Evolutionary conservation across 2,329 filamentous ascomycete species (phyloP).

Genomic region (Stagonosporopsis cucurbitacearum): DNA sequence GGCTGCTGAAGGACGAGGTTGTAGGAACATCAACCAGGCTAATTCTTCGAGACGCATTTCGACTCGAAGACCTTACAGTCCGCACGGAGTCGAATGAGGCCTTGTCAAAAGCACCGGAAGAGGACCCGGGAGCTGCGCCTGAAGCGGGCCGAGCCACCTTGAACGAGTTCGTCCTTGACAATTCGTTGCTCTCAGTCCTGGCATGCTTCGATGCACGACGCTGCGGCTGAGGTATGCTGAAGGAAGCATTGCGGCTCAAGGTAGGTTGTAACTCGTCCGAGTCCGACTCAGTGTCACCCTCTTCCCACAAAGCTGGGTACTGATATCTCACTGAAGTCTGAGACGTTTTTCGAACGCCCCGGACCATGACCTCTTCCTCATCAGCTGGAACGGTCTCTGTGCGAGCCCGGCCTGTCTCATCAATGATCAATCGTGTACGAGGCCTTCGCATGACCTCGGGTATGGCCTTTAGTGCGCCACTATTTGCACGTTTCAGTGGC

Average conservation of each 20-base stretch:
- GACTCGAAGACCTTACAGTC: slow-evolving; percentile 29
- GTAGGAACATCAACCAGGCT: slow-evolving; percentile 45
- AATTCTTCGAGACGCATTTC: slow-evolving; percentile 37
- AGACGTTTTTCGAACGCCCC: slow-evolving; percentile 28
- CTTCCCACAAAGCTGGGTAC: slow-evolving; percentile 55
- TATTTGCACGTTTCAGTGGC: slow-evolving; percentile 54
- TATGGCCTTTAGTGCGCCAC: slow-evolving; percentile 53
- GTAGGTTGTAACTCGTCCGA: slow-evolving; percentile 41
- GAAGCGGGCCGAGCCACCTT: slow-evolving; percentile 45
- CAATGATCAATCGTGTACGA: slow-evolving; percentile 55
- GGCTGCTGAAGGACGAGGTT: slow-evolving; percentile 26
- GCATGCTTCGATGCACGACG: slow-evolving; percentile 47
- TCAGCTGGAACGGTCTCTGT: slow-evolving; percentile 53
- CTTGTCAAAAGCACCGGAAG: slow-evolving; percentile 41
- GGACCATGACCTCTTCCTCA: slow-evolving; percentile 43
- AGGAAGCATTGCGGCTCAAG: slow-evolving; percentile 47
- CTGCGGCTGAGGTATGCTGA: slow-evolving; percentile 40
- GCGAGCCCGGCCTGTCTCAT: slow-evolving; percentile 56
- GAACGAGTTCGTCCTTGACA: slow-evolving; percentile 39
- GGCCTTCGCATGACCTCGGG: slow-evolving; percentile 52
- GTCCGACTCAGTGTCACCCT: slow-evolving; percentile 49
- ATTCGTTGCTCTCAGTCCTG: slow-evolving; percentile 38
- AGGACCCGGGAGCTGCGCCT: slow-evolving; percentile 24
- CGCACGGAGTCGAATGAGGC: slow-evolving; percentile 41
- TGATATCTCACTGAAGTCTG: slow-evolving; percentile 42